Conservation (phyloP, 2,329 filamentous ascomycete genomes). For the Botryotinia narcissicola region DNA sequence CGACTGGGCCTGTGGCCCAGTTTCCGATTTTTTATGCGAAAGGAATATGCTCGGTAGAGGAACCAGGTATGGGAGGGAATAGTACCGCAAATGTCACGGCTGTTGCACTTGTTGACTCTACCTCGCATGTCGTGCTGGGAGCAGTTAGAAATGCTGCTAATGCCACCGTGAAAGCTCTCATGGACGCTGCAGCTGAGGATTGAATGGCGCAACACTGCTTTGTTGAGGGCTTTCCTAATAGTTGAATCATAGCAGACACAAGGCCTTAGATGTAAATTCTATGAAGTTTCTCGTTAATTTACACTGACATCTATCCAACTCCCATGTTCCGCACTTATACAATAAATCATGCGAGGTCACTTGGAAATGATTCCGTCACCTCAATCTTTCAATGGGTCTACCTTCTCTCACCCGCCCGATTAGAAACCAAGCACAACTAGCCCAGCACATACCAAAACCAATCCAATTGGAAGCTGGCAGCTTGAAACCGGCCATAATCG, state of each 20-base stretch:
- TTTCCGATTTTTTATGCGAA: not conserved
- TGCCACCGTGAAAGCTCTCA: not conserved
- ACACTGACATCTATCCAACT: not conserved
- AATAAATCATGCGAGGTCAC: not conserved
- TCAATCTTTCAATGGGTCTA: conserved; percentile 30
- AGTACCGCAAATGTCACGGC: not conserved
- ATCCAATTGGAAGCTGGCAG: conserved; percentile 52
- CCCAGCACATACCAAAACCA: conserved; percentile 50
- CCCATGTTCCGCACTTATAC: not conserved
- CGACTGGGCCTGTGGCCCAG: not conserved
- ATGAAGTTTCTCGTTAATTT: not conserved
- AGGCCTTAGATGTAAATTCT: not conserved
- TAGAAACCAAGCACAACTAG: conserved; percentile 49
- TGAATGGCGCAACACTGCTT: not conserved
- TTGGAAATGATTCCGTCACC: conserved; percentile 19
- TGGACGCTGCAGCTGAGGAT: not conserved
- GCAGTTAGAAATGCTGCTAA: not conserved
- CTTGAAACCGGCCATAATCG: conserved; percentile 47
- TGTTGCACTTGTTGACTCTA: not conserved
- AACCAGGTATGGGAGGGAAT: too few species aligned
- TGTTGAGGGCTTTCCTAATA: not conserved
- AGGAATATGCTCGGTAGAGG: not conserved
- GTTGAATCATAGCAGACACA: not conserved
- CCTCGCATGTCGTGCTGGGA: not conserved
- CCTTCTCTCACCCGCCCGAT: conserved; percentile 44